Evolutionary conservation across 768 basidiomycete genomes (phyloP).

Genomic region (Leucogyrophana mollusca): DNA sequence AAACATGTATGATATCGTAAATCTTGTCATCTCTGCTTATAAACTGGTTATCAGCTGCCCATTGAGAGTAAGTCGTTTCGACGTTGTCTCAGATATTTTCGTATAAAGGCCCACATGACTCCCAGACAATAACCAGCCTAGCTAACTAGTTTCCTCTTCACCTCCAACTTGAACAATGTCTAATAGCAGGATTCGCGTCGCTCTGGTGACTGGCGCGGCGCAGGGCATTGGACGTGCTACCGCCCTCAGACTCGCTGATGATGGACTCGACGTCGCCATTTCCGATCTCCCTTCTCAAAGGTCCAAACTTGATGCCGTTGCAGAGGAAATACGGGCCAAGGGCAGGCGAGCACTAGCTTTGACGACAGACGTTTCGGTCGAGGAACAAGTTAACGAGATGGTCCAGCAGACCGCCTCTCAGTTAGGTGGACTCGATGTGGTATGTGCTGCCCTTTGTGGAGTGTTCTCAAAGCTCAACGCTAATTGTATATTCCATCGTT

Average conservation of each 20-base stretch:
- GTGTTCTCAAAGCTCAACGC: neutral
- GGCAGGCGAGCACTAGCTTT: constrained; percentile 19
- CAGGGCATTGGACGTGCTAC: constrained; percentile 32
- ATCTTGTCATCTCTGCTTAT: no score
- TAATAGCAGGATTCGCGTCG: constrained; percentile 2
- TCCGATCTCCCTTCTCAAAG: constrained; percentile 21
- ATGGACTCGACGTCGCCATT: constrained; percentile 32
- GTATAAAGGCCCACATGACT: neutral
- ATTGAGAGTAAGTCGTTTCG: no score
- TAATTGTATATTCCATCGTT: neutral
- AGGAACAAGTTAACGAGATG: constrained; percentile 27
- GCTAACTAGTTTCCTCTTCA: no score
- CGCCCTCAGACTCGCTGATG: constrained; percentile 28
- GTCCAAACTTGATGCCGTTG: constrained; percentile 19
- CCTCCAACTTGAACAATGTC: neutral
- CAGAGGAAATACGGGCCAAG: constrained; percentile 19
- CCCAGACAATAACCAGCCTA: neutral
- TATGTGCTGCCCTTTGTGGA: constrained; percentile 17
- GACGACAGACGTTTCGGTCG: constrained; percentile 27
- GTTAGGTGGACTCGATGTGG: constrained; percentile 30
- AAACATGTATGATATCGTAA: no score
- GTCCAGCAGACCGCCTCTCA: constrained; percentile 21
- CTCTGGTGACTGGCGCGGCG: constrained; percentile 32
- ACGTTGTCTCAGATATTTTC: no score
- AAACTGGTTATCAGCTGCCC: no score